Evolutionary conservation across 1,284 basidiomycete genomes (phyloP).

Genomic region (Ceratobasidium sp.): DNA sequence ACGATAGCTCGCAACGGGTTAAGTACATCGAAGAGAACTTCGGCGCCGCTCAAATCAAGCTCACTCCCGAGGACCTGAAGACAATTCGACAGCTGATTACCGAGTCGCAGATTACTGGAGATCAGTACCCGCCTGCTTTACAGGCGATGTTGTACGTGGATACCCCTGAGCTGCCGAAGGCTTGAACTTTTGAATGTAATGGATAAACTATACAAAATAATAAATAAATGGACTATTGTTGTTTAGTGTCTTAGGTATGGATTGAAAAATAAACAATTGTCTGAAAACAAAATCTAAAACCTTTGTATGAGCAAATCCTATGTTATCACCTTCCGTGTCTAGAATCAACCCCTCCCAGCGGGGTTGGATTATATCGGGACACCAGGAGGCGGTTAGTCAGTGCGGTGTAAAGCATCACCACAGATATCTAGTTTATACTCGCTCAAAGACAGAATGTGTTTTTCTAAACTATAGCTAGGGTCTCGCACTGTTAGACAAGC

Average conservation of each 20-base stretch:
- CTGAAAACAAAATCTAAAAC: conserved; percentile 34
- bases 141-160: conserved; percentile 24
- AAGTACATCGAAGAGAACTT: conserved; percentile 61
- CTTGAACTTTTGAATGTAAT: background rate
- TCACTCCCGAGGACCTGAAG: conserved; percentile 55
- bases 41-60: conserved; percentile 53
- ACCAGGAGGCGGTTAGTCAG: too few species aligned
- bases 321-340: too few species aligned
- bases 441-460: too few species aligned
- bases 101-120: conserved; percentile 49
- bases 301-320: too few species aligned
- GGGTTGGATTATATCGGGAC: too few species aligned
- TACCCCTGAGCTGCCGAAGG: conserved; percentile 15
- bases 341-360: too few species aligned
- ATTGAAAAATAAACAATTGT: background rate
- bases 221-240: background rate
- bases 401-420: too few species aligned
- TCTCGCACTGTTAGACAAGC: too few species aligned
- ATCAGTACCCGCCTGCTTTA: conserved; percentile 13
- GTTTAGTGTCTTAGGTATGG: background rate
- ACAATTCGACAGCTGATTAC: conserved; percentile 56
- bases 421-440: too few species aligned
- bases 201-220: background rate
- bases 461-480: too few species aligned
- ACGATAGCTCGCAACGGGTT: conserved; percentile 33